Base-by-base conservation (phyloP, 768 basidiomycete species). In the Austroboletus festivus region DNA sequence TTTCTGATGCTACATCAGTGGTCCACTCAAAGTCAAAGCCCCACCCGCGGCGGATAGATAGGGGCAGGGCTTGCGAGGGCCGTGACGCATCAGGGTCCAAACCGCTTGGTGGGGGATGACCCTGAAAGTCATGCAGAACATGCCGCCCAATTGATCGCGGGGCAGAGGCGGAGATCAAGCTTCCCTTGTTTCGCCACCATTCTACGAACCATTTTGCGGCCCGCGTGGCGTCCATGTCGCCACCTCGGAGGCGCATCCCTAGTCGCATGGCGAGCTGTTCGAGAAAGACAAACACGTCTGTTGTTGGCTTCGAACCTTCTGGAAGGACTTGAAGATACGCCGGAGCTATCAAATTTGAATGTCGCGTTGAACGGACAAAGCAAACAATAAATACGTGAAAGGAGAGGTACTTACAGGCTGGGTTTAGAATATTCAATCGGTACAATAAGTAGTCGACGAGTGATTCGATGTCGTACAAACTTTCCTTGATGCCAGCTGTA, bases 401-500 rank as follows among this genome's bases (percentile, higher is more conserved):
- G 15, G 30, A 9, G 16, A 30, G 10, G 42, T 19, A 75, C 84
- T 66, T 62, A 91, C 89, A 71, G 26, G 75, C 68, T 21, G 86
- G 85, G 67, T 90, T 79, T 48, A 91, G 73, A 35, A 86, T 68
- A 67, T 92, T 94, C 52, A 97, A 72, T 53, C 88, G 77, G 65
- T 89, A 93, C 22, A 95, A 68, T 23, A 97, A 74, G 73, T 96
- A 98, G 42, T 87, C 79, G 24, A 89, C 90, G 38, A 95, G 75
- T 3, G 85, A 75, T 65, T 95, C 89, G 52, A 81, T 75, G 65
- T 93, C 89, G 64, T 94, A 93, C 49, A 96, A 66, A 20, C 88
- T 84, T 73, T 93, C 91, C 68, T 96, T 96, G 72, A 97, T 93
- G 19, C 93, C 92, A 67, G 91, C 91, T 93, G 63, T 55, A 52